Base-by-base conservation (phyloP, 352 stramenopile species). In the Plasmopara muralis region DNA sequence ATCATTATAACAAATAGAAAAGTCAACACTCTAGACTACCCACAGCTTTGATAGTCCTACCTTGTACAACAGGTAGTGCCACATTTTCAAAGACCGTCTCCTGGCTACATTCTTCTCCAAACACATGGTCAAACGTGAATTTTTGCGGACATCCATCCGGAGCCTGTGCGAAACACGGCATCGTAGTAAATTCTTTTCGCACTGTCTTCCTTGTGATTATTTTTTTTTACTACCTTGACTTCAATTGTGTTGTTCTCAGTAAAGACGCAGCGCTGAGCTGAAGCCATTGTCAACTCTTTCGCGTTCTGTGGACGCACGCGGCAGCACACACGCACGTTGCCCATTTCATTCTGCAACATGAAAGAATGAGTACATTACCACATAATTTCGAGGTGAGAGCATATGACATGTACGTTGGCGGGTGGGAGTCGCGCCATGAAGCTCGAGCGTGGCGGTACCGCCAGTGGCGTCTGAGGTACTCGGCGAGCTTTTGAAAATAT, bases 111-210 rank as follows among this genome's bases (percentile, higher is more conserved):
- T 77, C 60, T n/a, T 91, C 73, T 14, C 72, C 72, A 60, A 97
- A 97, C 0, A 96, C 87, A 30, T 82, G 66, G 63, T 97, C 89
- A 64, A 96, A 97, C 38, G 75, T 93, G 57, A 90, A 95, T 43
- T 79, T 86, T 41, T 90, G 77, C n/a, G 68, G 62, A 50, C 48
- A 62, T 30, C 76, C 80, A 28, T 85, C 77, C 47, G 63, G 71
- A 0, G 68, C 64, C 72, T 86, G 35, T n/a, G 10, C 38, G 29
- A 48, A 5, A 16, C 41, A 30, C 29, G 60, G 61, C 39, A 28
- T 51, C 13, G 12, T 6, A 25, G 37, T 37, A 9, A 16, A 20
- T 29, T 43, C 37, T 40, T 46, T 4, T 41, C 41, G 8, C 35
- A 51, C 30, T 14, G 20, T 33, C 8, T 3, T 28, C 15, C 31